phyloP scores from a whole-genome alignment of 441 rosid genomes.

The Croton setiger region DNA sequence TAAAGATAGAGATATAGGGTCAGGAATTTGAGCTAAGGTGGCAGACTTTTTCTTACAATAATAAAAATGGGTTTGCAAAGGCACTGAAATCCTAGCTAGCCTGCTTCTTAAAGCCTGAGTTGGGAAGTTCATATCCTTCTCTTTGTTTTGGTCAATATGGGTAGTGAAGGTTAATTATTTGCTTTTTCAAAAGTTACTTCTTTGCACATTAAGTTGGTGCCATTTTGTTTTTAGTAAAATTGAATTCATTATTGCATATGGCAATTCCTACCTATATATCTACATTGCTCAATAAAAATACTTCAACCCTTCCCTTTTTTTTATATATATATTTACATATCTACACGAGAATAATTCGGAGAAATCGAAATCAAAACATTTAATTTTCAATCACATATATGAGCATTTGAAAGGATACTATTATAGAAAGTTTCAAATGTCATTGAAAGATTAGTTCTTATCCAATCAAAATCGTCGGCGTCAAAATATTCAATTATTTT shows the following conservation, averaged over 20 bases:
- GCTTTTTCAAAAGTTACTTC: conserved; percentile 5
- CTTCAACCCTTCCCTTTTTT: neutral
- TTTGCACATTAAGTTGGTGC: neutral
- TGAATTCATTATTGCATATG: neutral
- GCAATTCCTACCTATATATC: neutral
- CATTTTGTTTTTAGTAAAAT: neutral
- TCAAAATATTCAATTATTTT: too few species aligned
- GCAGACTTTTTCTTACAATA: neutral
- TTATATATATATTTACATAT: neutral
- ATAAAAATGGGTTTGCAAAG: neutral
- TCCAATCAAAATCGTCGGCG: too few species aligned
- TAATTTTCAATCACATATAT: too few species aligned
- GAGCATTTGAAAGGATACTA: too few species aligned
- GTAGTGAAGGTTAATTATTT: conserved; percentile 1
- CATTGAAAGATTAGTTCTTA: too few species aligned
- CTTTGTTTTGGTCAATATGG: conserved; percentile 10
- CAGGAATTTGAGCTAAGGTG: conserved; percentile 19
- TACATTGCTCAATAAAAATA: neutral
- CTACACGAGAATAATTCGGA: too few species aligned
- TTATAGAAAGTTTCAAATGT: too few species aligned
- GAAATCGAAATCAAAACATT: too few species aligned
- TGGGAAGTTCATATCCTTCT: neutral
- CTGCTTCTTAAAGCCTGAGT: conserved; percentile 4
- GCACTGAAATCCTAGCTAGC: conserved; percentile 31
- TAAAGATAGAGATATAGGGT: neutral